These are phyloP conservation scores for Eutrema heterophyllum DNA, from an alignment of 345 rosid species.

Conservation along the genomic window DNA sequence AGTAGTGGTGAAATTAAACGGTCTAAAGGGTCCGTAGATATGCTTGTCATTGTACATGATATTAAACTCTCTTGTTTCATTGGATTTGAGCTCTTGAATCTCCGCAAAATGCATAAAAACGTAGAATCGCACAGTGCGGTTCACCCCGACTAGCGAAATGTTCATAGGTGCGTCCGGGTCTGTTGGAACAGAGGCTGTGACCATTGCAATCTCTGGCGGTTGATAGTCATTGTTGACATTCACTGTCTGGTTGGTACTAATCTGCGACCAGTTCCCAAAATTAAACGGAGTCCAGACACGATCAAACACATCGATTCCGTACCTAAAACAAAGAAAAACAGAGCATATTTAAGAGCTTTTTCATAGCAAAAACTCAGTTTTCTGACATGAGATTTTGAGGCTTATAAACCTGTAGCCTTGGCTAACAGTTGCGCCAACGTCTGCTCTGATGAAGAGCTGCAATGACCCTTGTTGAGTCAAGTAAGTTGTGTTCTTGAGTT, in stretches of 20 bases:
- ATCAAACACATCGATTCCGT: slow-evolving; percentile 37
- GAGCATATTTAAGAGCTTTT: background rate
- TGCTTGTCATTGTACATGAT: slow-evolving; percentile 22
- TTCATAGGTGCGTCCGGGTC: slow-evolving; percentile 20
- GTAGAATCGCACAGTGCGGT: slow-evolving; percentile 11
- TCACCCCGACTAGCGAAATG: background rate
- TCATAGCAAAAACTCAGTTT: background rate
- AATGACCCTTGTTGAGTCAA: slow-evolving; percentile 29
- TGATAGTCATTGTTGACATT: slow-evolving; percentile 1
- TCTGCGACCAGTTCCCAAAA: background rate
- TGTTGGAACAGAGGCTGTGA: slow-evolving; percentile 35
- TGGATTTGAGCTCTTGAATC: slow-evolving; percentile 26
- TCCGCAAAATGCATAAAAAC: slow-evolving; percentile 48
- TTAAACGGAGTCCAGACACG: slow-evolving; percentile 39
- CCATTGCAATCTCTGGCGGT: slow-evolving; percentile 36
- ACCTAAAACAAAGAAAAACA: slow-evolving; percentile 32
- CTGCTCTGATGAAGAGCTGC: slow-evolving; percentile 4
- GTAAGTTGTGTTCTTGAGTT: slow-evolving; percentile 25
- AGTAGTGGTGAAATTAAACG: slow-evolving; percentile 19
- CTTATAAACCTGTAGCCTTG: slow-evolving; percentile 33
- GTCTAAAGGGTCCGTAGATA: slow-evolving; percentile 34
- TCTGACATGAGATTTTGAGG: background rate
- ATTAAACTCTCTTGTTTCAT: slow-evolving; percentile 40
- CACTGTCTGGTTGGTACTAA: slow-evolving; percentile 18
- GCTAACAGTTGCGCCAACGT: slow-evolving; percentile 28